Evolutionary conservation across 176 grass and related monocot species (phyloP), one percentile per base, ranked within the genome.

Genomic region (Lolium rigidum): DNA sequence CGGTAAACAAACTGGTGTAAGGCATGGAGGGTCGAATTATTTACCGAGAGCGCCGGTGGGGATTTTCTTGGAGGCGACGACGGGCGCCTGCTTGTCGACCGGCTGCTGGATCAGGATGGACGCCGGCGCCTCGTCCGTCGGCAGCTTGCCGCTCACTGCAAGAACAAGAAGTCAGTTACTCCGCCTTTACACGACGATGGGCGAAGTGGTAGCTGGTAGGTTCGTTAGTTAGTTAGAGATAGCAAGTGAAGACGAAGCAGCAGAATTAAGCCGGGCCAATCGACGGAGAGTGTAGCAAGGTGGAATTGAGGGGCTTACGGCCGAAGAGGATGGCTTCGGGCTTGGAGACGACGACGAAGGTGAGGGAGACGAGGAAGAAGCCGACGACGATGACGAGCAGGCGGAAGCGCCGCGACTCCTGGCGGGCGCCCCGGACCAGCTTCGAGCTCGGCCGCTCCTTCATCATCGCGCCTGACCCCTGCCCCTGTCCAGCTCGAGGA

Each of bases 341-440:
- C 80, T 92, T 98, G 21, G 93, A 93, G 50, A 95, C 60, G 74
- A 98, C 58, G 55, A 95, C 74, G 88, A 94, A 98, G 81, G 96
- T 98, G 58, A 95, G 81, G 9, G 91, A 88, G 68, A 98, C 88
- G 65, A 95, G 74, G 44, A 98, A 92, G 85, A 94, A 93, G 16
- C 93, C 93, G 43, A 89, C 46, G 77, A 95, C 90, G 78, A 94
- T 10, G 51, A 88, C 90, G 1, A 92, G 82, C 49, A 98, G 74
- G 43, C 91, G 80, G 69, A 92, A 89, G n/a, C 93, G 86, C 37
- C 87, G 88, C 6, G 90, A 89, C 13, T 95, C 92, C 77, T 93
- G 87, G 82, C 90, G 86, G 66, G 91, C 82, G 55, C 84, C 81
- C 20, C 94, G 87, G 31, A 84, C 69, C 14, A 76, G 89, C 91